Percentiles rank a stretch among this genome's conserved stretches.
phyloP scores from a whole-genome alignment of 192 early-diverging fungal genomes.

The Lobosporangium transversale region DNA sequence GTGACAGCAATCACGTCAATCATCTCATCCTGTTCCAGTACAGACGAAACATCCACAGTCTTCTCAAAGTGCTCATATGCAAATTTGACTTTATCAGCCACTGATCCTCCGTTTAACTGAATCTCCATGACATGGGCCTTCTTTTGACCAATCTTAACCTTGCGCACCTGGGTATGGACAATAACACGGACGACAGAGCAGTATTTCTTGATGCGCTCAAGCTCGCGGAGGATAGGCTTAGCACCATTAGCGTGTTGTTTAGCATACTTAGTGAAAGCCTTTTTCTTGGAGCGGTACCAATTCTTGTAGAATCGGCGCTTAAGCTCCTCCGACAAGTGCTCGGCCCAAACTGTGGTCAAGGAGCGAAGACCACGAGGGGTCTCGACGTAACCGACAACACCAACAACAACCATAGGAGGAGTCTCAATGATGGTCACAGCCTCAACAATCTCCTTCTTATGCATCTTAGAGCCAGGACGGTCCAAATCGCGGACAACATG shows the following conservation, averaged over 20 bases:
- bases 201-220: constrained; percentile 99
- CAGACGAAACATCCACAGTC: constrained; percentile 84
- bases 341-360: constrained; percentile 99
- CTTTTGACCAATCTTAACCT: constrained; percentile 96
- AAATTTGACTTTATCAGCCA: constrained; percentile 98
- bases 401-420: constrained; percentile 95
- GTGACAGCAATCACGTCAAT: constrained; percentile 98
- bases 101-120: constrained; percentile 97
- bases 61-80: constrained; percentile 98
- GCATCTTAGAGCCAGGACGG: constrained; percentile 98
- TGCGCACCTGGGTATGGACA: constrained; percentile 96
- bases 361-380: constrained; percentile 98
- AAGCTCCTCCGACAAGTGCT: constrained; percentile 97
- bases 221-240: constrained; percentile 89
- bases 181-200: constrained; percentile 97
- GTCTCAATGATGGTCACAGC: constrained; percentile 98
- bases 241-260: constrained; percentile 93
- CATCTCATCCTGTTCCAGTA: constrained; percentile 99
- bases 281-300: constrained; percentile 99
- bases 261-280: constrained; percentile 99
- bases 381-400: constrained; percentile 99
- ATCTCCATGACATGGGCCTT: constrained; percentile 99
- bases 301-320: constrained; percentile 99
- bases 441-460: constrained; percentile 99
- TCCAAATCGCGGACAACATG: constrained; percentile 99